Base-by-base conservation (phyloP, 352 stramenopile species). In the Thraustochytrium aureum region DNA sequence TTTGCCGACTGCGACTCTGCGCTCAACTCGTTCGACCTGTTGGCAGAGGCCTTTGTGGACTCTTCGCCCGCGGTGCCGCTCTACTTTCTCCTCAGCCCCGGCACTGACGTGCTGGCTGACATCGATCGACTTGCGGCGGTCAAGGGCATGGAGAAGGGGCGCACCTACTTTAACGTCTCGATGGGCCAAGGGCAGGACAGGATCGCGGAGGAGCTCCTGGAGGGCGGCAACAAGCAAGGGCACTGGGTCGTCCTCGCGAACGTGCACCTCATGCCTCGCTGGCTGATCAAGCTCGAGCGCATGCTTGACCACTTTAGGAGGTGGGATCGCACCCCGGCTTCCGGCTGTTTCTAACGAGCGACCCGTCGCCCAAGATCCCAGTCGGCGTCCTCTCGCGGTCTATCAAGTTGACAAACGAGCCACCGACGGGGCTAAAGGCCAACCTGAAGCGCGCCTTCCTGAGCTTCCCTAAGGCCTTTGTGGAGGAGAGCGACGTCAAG, bases 211-310 rank as follows among this genome's bases (percentile, higher is more conserved):
- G 89, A 95, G 82, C 94, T 92, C 7, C 89, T 99, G 10, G 92
- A 98, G 75, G 91, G 93, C 26, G 95, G 93, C 12, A 93, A 98
- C 82, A 90, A 92, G 42, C 96, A 98, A 65, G 95, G 95, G 30
- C 92, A 98, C 85, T 99, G 95, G 95, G 95, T 99, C 7, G 97
- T 99, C 72, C 88, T 99, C 42, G 98, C 98, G 85, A 99, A 99
- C 84, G 96, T 98, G 62, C 95, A 99, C 82, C 86, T 99, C 54
- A 98, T 99, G 94, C 93, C 94, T 6, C 91, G 92, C 17, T 99
- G 94, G 94, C 87, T 98, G 39, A 86, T 96, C 47, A 90, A 95
- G 72, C 92, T 99, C 2, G 95, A 99, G 87, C 98, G 98, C 83
- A 98, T 98, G 74, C 88, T 99, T 33, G 95, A 98, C 66, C 93